These are phyloP conservation scores for Clonostachys rosea DNA, from an alignment of 2,329 filamentous ascomycete species.

Conservation along the genomic window DNA sequence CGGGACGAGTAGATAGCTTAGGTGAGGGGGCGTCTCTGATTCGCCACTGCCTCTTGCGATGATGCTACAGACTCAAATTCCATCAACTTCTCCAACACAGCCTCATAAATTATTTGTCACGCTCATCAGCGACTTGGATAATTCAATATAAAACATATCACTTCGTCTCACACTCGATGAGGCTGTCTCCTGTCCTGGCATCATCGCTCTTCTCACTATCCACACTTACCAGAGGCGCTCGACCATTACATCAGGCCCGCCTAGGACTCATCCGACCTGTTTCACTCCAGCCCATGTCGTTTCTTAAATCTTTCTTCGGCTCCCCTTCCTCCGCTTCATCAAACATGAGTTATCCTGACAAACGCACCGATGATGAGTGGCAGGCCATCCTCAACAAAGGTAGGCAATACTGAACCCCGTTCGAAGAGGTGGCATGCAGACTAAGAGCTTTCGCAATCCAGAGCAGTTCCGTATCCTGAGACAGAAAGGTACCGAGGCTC, in stretches of 20 bases:
- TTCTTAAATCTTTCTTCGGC: slow-evolving; percentile 72
- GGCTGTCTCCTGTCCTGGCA: slow-evolving; percentile 38
- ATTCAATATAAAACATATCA: neutral
- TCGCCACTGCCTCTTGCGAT: too few species aligned
- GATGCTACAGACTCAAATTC: too few species aligned
- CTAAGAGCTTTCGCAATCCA: slow-evolving; percentile 24
- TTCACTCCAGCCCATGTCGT: slow-evolving; percentile 60
- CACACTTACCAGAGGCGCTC: slow-evolving; percentile 24
- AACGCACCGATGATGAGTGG: slow-evolving; percentile 84
- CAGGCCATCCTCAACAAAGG: slow-evolving; percentile 69
- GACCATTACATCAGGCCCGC: slow-evolving; percentile 13
- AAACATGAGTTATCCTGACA: slow-evolving; percentile 72
- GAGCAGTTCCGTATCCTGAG: slow-evolving; percentile 95
- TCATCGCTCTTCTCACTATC: slow-evolving; percentile 39
- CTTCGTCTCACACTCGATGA: slow-evolving; percentile 31
- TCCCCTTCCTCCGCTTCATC: slow-evolving; percentile 50
- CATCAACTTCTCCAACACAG: too few species aligned
- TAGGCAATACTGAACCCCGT: slow-evolving; percentile 18
- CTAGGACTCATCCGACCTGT: slow-evolving; percentile 9
- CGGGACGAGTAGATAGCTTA: too few species aligned
- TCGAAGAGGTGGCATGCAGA: neutral
- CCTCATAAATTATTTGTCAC: slow-evolving; percentile 1
- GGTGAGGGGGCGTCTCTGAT: too few species aligned
- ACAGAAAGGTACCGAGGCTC: slow-evolving; percentile 83
- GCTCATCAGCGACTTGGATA: neutral